Evolutionary conservation across 164 flowering plant genomes (phyloP).

Genomic region (Vitis rotundifolia): DNA sequence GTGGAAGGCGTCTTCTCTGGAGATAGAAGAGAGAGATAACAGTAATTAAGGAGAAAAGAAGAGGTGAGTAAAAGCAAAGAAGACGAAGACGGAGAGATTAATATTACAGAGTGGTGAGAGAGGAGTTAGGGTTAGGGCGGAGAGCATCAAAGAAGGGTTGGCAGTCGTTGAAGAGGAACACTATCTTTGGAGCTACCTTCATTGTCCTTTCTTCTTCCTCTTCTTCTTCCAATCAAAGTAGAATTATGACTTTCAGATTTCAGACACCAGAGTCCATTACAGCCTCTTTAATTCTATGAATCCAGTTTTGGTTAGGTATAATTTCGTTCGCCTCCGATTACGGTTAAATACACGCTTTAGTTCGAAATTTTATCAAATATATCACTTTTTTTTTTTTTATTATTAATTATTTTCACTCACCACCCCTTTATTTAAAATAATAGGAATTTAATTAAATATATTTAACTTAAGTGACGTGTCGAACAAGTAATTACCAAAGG

Average conservation of each 20-base stretch:
- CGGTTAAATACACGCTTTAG: too few species aligned
- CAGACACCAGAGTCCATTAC: too few species aligned
- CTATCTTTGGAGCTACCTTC: slow-evolving; percentile 56
- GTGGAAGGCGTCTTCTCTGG: slow-evolving; percentile 55
- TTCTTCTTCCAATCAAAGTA: neutral
- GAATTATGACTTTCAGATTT: neutral
- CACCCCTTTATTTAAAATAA: too few species aligned
- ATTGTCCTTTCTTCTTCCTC: slow-evolving; percentile 20
- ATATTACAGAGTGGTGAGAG: slow-evolving; percentile 31
- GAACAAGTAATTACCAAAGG: too few species aligned
- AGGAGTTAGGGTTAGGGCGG: slow-evolving; percentile 40
- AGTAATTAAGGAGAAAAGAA: neutral
- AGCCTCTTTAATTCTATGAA: too few species aligned
- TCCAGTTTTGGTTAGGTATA: too few species aligned
- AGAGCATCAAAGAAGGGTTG: slow-evolving; percentile 46
- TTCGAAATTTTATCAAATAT: too few species aligned
- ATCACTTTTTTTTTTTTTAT: too few species aligned
- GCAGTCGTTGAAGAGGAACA: slow-evolving; percentile 53
- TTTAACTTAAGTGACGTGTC: too few species aligned
- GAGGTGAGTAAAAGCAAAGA: neutral
- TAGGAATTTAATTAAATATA: too few species aligned
- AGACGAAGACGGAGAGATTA: neutral
- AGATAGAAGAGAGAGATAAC: neutral
- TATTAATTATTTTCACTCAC: too few species aligned
- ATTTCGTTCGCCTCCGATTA: too few species aligned